A percentile compares a stretch with the other conserved stretches of the same genome.
These are phyloP conservation scores for Helotiales sp. DNA, from an alignment of 2,329 filamentous ascomycete genomes.

Conservation along the genomic window DNA sequence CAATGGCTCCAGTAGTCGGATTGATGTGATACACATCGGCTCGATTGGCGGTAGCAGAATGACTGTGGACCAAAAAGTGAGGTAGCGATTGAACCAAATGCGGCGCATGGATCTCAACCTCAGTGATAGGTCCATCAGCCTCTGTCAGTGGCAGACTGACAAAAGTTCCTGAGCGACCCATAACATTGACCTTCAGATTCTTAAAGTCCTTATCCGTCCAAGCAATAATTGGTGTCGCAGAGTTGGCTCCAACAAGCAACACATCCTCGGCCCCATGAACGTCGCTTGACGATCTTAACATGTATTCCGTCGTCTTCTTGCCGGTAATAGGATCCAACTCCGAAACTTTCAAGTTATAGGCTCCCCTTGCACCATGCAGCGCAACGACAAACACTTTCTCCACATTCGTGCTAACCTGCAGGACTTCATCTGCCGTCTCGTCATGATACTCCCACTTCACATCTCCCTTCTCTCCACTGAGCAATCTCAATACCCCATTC, in stretches of 20 bases:
- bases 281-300: conserved; percentile 72
- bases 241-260: conserved; percentile 74
- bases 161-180: conserved; percentile 56
- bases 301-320: conserved; percentile 68
- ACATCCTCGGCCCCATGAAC: conserved; percentile 64
- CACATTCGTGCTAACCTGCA: conserved; percentile 71
- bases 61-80: conserved; percentile 84
- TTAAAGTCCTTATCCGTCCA: conserved; percentile 67
- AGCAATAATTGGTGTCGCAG: conserved; percentile 70
- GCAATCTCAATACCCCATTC: conserved; percentile 62
- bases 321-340: conserved; percentile 74
- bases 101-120: conserved; percentile 69
- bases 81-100: conserved; percentile 68
- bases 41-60: conserved; percentile 69
- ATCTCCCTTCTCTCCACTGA: conserved; percentile 71
- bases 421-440: conserved; percentile 65
- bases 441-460: conserved; percentile 79
- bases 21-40: conserved; percentile 86
- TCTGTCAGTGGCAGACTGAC: conserved; percentile 54
- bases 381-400: conserved; percentile 75
- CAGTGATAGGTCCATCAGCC: conserved; percentile 52
- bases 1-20: conserved; percentile 64
- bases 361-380: conserved; percentile 67
- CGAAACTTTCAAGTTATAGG: conserved; percentile 75
- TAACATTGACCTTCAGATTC: conserved; percentile 69